phyloP scores from a whole-genome alignment of 768 basidiomycete species.

The Kwoniella sp. region DNA sequence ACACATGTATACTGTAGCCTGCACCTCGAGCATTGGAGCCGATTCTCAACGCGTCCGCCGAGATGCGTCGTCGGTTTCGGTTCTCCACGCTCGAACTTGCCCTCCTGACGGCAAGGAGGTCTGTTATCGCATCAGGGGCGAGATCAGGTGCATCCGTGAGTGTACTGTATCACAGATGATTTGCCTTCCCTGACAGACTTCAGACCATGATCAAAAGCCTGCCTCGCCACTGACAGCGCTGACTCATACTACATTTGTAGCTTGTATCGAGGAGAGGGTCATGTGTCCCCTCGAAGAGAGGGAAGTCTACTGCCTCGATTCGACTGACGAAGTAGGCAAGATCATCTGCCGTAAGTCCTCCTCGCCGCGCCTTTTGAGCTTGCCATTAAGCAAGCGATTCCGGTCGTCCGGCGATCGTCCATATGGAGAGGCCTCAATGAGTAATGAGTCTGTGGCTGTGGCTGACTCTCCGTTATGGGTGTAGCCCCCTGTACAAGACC shows the following conservation, averaged over 20 bases:
- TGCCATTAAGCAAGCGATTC: no score
- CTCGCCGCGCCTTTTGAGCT: no score
- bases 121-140: slow-evolving; percentile 1
- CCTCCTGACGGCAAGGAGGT: slow-evolving; percentile 7
- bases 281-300: slow-evolving; percentile 5
- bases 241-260: not conserved
- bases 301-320: not conserved
- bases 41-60: not conserved
- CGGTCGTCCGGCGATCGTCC: no score
- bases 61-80: not conserved
- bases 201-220: no score
- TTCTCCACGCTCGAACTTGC: not conserved
- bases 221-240: no score
- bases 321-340: not conserved
- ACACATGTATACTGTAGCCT: no score
- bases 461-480: no score
- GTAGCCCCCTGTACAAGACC: not conserved
- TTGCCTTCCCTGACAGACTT: not conserved
- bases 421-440: no score
- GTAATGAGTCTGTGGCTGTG: no score
- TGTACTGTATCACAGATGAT: not conserved
- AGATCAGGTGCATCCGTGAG: slow-evolving; percentile 8
- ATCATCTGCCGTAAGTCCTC: not conserved
- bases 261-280: slow-evolving; percentile 10
- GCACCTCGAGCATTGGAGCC: no score